Conservation (phyloP, 176 grass and related monocot genomes). For the Cenchrus purpureus region DNA sequence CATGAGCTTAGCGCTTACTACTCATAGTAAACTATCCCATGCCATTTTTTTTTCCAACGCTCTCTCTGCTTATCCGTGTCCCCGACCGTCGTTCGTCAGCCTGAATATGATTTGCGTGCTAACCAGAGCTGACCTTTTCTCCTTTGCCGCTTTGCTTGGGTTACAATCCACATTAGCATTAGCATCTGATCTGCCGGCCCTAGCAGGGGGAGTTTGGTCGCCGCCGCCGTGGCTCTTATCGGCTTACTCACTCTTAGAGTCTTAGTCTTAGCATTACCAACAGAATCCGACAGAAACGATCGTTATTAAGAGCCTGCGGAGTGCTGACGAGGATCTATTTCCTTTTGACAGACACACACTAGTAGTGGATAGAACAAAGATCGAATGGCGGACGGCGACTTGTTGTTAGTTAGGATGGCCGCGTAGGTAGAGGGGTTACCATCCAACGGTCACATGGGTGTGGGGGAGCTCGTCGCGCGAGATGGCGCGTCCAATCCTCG, state of each 20-base stretch:
- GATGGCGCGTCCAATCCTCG: background rate
- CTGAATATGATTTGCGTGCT: background rate
- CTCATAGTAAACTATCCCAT: too few relatives aligned
- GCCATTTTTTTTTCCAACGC: background rate
- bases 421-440: background rate
- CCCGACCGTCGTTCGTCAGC: background rate
- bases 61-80: background rate
- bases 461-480: background rate
- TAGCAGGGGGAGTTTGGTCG: background rate
- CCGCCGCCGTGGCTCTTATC: background rate
- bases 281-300: background rate
- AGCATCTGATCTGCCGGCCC: background rate
- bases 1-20: too few relatives aligned
- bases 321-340: conserved; percentile 18
- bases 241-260: too few relatives aligned
- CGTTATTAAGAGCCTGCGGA: background rate
- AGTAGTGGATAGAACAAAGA: background rate
- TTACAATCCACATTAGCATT: conserved; percentile 32
- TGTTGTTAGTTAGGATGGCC: background rate
- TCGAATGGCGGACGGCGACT: background rate
- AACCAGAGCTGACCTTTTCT: background rate
- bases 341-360: background rate
- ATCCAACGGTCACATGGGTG: background rate
- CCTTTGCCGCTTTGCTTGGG: conserved; percentile 34
- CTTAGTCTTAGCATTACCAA: background rate